Evolutionary conservation across 257 asterid species (phyloP).

Genomic region (Penstemon davidsonii): DNA sequence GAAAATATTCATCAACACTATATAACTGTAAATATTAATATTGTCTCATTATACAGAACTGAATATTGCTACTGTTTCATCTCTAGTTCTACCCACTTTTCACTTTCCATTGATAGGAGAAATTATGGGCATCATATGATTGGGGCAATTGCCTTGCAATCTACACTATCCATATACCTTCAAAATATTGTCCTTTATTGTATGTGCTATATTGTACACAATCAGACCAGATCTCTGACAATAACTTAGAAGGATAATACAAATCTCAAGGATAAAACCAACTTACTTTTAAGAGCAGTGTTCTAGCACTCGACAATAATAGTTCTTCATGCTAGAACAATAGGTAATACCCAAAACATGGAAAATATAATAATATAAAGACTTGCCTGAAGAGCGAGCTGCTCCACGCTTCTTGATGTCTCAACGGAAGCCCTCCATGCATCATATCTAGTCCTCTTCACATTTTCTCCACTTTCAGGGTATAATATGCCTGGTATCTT

Average conservation of each 20-base stretch:
- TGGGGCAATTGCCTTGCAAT: background rate
- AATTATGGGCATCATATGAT: slow-evolving; percentile 1
- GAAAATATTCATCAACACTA: slow-evolving; percentile 25
- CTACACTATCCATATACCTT: background rate
- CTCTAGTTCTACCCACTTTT: background rate
- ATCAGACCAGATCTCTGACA: background rate
- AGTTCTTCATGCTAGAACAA: slow-evolving; percentile 10
- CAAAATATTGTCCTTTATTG: background rate
- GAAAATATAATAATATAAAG: slow-evolving; percentile 20
- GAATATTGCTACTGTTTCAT: slow-evolving; percentile 10
- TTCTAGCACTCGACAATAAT: slow-evolving; percentile 3
- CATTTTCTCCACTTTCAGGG: slow-evolving; percentile 80
- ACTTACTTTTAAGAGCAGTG: slow-evolving; percentile 12
- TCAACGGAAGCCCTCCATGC: slow-evolving; percentile 97
- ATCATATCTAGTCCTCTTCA: slow-evolving; percentile 71
- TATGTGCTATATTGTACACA: slow-evolving; percentile 9
- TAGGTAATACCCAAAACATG: slow-evolving; percentile 17
- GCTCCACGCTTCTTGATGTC: slow-evolving; percentile 73
- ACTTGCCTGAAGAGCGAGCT: slow-evolving; percentile 88
- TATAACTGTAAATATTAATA: slow-evolving; percentile 16
- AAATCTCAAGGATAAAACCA: background rate
- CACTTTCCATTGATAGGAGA: too few species aligned
- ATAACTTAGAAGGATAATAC: slow-evolving; percentile 17
- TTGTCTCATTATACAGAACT: background rate
- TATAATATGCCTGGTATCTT: slow-evolving; percentile 78